Conservation (phyloP, 768 basidiomycete species). For the Mycena latifolia region DNA sequence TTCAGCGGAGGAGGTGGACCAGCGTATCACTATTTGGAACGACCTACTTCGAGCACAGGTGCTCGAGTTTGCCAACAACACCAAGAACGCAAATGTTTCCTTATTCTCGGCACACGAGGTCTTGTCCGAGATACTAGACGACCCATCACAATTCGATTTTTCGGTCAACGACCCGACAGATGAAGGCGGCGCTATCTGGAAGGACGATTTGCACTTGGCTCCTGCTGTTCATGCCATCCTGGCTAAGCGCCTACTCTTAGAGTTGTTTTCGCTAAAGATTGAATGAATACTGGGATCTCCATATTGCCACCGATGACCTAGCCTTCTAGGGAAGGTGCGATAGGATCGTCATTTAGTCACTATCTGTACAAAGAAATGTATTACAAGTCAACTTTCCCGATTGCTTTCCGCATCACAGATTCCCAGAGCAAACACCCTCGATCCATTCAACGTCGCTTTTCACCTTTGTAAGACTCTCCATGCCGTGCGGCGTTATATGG, state of each 20-base stretch:
- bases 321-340: too few relatives aligned
- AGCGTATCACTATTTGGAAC: background rate
- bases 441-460: slow-evolving; percentile 86
- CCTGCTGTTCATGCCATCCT: too few relatives aligned
- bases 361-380: too few relatives aligned
- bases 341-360: background rate
- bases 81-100: background rate
- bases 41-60: background rate
- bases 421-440: slow-evolving; percentile 85
- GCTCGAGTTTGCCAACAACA: background rate
- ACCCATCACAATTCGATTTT: background rate
- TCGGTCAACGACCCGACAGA: too few relatives aligned
- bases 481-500: slow-evolving; percentile 77
- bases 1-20: too few relatives aligned
- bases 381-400: background rate
- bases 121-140: background rate
- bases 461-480: slow-evolving; percentile 89
- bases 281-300: too few relatives aligned
- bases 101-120: background rate
- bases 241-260: too few relatives aligned
- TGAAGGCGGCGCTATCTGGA: too few relatives aligned
- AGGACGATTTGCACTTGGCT: too few relatives aligned
- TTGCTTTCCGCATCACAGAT: slow-evolving; percentile 41
- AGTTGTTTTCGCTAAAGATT: too few relatives aligned
- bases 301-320: too few relatives aligned